phyloP scores from a whole-genome alignment of 208 protist genomes.

The Acanthamoeba sp. region DNA sequence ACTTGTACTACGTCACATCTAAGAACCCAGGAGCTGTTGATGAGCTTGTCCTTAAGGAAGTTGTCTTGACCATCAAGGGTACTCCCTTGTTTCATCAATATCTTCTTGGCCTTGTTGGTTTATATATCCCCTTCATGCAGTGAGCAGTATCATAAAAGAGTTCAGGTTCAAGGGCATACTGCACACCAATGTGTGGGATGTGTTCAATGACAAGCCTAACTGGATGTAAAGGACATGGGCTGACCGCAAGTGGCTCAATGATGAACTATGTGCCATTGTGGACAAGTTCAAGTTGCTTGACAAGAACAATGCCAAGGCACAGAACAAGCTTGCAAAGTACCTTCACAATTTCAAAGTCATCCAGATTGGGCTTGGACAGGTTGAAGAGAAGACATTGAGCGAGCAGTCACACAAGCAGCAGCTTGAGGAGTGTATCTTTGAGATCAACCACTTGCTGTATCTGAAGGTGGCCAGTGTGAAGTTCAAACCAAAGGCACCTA shows the following conservation, averaged over 20 bases:
- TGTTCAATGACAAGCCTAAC: slow-evolving; percentile 14
- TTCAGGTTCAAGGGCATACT: background rate
- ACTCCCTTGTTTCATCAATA: no score
- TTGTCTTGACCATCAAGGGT: no score
- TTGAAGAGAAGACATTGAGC: background rate
- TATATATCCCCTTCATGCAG: no score
- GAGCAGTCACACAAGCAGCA: background rate
- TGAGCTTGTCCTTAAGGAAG: no score
- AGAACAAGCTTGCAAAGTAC: background rate
- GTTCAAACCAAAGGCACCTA: no score
- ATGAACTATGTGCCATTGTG: background rate
- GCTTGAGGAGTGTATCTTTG: background rate
- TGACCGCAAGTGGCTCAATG: background rate
- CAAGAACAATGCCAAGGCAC: background rate
- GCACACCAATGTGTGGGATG: background rate
- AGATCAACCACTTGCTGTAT: background rate
- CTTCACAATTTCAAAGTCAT: background rate
- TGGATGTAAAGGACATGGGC: background rate
- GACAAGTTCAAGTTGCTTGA: slow-evolving; percentile 11
- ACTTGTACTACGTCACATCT: no score
- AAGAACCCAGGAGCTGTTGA: no score
- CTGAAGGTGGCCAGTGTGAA: no score
- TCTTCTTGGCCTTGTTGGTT: no score
- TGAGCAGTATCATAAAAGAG: no score
- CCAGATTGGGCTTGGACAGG: background rate